A percentile compares a stretch with the other conserved stretches of the same genome.
These are phyloP conservation scores for Lanzia echinophila DNA, from an alignment of 2,329 filamentous ascomycete species.

Conservation along the genomic window DNA sequence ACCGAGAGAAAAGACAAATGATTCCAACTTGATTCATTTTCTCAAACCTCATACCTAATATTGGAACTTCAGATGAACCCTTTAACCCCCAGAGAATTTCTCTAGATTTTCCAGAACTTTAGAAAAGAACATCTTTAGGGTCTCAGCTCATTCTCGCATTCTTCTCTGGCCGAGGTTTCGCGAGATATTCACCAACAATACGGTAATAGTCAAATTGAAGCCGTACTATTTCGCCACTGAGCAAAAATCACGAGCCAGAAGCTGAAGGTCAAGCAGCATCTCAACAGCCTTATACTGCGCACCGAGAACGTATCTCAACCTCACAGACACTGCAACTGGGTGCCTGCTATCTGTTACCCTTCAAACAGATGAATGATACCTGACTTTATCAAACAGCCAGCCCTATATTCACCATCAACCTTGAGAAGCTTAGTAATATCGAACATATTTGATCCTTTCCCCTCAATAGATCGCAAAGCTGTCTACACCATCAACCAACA, in stretches of 20 bases:
- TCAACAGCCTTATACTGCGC: too few species aligned
- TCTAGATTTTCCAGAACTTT: conserved; percentile 28
- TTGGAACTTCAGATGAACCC: conserved; percentile 24
- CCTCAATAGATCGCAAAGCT: neutral
- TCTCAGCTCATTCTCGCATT: conserved; percentile 18
- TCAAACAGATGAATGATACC: too few species aligned
- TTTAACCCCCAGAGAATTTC: conserved; percentile 19
- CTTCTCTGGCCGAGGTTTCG: conserved; percentile 8
- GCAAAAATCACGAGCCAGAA: too few species aligned
- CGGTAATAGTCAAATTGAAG: too few species aligned
- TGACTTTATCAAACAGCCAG: neutral
- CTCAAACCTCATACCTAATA: conserved; percentile 21
- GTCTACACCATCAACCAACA: conserved; percentile 5
- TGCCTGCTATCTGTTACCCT: too few species aligned
- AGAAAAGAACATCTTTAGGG: conserved; percentile 13
- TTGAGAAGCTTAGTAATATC: neutral
- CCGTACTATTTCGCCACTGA: too few species aligned
- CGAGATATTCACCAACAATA: neutral
- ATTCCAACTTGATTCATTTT: conserved; percentile 25
- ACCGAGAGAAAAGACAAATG: conserved; percentile 28
- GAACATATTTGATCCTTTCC: neutral
- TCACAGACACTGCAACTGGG: too few species aligned
- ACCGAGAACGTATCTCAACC: too few species aligned
- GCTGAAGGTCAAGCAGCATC: too few species aligned
- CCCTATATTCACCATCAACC: conserved; percentile 1